A percentile compares a stretch with the other conserved stretches of the same genome.
Conservation (phyloP, 352 stramenopile species). For the Phytophthora sojae region DNA sequence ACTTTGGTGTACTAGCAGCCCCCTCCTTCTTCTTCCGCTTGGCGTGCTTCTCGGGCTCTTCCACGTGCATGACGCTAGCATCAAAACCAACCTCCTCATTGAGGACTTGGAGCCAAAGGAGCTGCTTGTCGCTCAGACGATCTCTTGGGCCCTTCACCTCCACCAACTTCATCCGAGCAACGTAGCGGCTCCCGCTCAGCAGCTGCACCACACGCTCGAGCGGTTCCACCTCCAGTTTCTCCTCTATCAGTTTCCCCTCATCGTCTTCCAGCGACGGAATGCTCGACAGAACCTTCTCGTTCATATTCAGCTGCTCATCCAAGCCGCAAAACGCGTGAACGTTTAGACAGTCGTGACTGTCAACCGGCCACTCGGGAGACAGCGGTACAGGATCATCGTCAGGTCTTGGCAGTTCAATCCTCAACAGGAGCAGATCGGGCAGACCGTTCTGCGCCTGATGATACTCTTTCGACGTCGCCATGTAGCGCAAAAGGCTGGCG, state of each 20-base stretch:
- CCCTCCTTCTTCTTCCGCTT: conserved; percentile 44
- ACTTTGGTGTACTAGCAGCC: conserved; percentile 7
- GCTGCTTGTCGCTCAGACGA: conserved; percentile 83
- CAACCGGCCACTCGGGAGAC: conserved; percentile 21
- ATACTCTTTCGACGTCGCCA: conserved; percentile 73
- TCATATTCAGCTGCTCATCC: conserved; percentile 62
- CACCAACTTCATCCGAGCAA: conserved; percentile 65
- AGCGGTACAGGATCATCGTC: conserved; percentile 7
- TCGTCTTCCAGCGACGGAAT: conserved; percentile 1
- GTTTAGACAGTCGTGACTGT: conserved; percentile 54
- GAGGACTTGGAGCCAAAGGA: conserved; percentile 80
- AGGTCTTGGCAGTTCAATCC: conserved; percentile 21
- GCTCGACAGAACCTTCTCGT: conserved; percentile 26
- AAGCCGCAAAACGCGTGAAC: conserved; percentile 64
- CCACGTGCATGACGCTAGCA: conserved; percentile 74
- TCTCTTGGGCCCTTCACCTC: conserved; percentile 91
- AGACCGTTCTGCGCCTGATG: conserved; percentile 79
- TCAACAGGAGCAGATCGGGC: conserved; percentile 71
- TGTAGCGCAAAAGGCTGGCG: conserved; percentile 61
- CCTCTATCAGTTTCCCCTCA: conserved; percentile 9
- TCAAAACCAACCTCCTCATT: conserved; percentile 63
- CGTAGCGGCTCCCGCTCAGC: conserved; percentile 23
- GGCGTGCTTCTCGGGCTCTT: conserved; percentile 63
- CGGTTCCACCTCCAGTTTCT: conserved; percentile 19
- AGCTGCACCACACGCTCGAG: conserved; percentile 30